phyloP scores from a whole-genome alignment of 495 filamentous ascomycete species.

The Hypoxylon trugodes region DNA sequence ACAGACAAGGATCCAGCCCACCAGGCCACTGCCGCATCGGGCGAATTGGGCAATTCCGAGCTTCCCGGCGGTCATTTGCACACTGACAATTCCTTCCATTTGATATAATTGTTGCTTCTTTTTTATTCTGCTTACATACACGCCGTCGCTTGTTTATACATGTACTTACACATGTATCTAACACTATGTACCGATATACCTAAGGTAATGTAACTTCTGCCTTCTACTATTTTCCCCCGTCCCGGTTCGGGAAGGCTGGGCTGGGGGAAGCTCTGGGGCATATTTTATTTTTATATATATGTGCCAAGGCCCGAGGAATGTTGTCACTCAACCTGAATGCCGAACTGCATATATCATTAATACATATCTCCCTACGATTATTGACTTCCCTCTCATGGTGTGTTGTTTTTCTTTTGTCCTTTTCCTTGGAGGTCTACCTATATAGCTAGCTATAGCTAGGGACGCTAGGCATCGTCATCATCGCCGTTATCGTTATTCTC shows the following conservation, averaged over 20 bases:
- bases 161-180: not conserved
- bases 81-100: no score
- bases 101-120: no score
- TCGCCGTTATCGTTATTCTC: conserved; percentile 4
- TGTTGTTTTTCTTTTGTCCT: not conserved
- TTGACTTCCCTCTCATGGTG: not conserved
- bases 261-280: not conserved
- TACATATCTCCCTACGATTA: conserved; percentile 1
- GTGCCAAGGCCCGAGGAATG: conserved; percentile 25
- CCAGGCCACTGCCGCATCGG: conserved; percentile 6
- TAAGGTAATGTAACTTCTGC: not conserved
- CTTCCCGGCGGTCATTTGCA: conserved; percentile 21
- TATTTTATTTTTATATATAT: conserved; percentile 22
- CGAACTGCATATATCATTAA: not conserved
- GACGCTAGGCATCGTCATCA: conserved; percentile 5
- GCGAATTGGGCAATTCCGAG: conserved; percentile 18
- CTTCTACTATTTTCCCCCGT: not conserved
- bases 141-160: not conserved
- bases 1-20: conserved; percentile 4
- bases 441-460: conserved; percentile 9
- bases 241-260: not conserved
- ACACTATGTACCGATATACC: no score
- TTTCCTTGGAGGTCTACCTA: not conserved
- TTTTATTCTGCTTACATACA: not conserved
- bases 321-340: conserved; percentile 6